These are phyloP conservation scores for Plantago ovata DNA, from an alignment of 257 asterid species.

Conservation along the genomic window DNA sequence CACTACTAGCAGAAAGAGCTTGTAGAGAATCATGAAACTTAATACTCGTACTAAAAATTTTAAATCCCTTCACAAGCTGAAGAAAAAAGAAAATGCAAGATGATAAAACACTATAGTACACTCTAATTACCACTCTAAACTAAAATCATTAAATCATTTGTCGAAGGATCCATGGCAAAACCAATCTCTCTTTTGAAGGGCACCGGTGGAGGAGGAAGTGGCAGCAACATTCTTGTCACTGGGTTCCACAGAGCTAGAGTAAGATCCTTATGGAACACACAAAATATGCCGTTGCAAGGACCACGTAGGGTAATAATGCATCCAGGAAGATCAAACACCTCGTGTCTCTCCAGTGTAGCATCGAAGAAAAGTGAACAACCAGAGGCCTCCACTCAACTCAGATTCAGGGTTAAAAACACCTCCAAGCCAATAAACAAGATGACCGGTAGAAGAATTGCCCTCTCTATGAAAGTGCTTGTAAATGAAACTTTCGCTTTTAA, in stretches of 20 bases:
- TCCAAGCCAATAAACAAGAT: background rate
- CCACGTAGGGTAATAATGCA: background rate
- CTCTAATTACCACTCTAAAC: no score
- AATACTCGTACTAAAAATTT: no score
- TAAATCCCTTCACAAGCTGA: no score
- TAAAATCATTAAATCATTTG: background rate
- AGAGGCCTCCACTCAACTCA: background rate
- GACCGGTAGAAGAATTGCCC: background rate
- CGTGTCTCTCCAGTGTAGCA: background rate
- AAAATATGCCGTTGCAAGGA: background rate
- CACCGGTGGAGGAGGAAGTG: background rate
- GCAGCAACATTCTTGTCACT: background rate
- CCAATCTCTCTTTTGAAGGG: background rate
- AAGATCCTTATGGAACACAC: background rate
- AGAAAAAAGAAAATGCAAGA: no score
- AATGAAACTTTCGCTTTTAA: background rate
- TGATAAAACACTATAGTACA: no score
- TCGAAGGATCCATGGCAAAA: background rate
- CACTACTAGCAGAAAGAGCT: no score
- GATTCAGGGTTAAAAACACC: background rate
- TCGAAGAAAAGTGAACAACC: background rate
- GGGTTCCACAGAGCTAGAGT: background rate
- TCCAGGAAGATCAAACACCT: background rate
- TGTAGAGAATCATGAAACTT: no score
- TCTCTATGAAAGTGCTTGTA: background rate